Evolutionary conservation across 371 early-diverging fungal species (phyloP).

Genomic region (Amoeboaphelidium protococcarum): DNA sequence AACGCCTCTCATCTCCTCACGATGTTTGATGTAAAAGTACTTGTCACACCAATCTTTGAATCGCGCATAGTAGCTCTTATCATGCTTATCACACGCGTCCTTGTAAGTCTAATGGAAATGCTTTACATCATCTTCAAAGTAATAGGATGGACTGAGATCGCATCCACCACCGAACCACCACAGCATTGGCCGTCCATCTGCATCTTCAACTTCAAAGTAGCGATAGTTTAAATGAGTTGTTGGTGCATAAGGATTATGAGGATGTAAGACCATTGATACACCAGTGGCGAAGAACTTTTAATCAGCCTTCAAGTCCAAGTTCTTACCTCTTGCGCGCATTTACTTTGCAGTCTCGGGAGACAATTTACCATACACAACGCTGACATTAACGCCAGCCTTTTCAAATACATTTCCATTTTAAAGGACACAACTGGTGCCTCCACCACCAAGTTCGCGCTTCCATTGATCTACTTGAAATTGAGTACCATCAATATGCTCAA

Average conservation of each 20-base stretch:
- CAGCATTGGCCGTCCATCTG: slow-evolving; percentile 23
- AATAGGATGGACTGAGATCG: slow-evolving; percentile 50
- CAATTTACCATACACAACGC: slow-evolving; percentile 43
- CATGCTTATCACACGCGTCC: slow-evolving; percentile 42
- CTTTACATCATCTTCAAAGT: slow-evolving; percentile 45
- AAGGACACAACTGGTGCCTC: slow-evolving; percentile 70
- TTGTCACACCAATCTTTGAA: slow-evolving; percentile 64
- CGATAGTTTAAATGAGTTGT: slow-evolving; percentile 90
- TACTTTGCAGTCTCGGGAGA: slow-evolving; percentile 40
- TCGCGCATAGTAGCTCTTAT: slow-evolving; percentile 29
- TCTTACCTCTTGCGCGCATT: slow-evolving; percentile 30
- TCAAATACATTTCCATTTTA: slow-evolving; percentile 73
- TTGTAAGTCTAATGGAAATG: slow-evolving; percentile 53
- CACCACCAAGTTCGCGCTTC: too few species aligned
- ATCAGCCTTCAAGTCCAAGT: slow-evolving; percentile 7
- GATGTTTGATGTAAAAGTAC: slow-evolving; percentile 48
- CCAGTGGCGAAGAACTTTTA: slow-evolving; percentile 59
- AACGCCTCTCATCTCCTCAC: slow-evolving; percentile 48
- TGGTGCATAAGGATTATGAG: slow-evolving; percentile 78
- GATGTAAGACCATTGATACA: slow-evolving; percentile 73
- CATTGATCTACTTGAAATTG: too few species aligned
- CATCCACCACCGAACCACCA: slow-evolving; percentile 64
- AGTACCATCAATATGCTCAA: too few species aligned
- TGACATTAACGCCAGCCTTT: slow-evolving; percentile 78
- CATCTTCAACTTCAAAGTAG: slow-evolving; percentile 48